Conservation (phyloP, 176 grass and related monocot species). For the Eragrostis nindensis region DNA sequence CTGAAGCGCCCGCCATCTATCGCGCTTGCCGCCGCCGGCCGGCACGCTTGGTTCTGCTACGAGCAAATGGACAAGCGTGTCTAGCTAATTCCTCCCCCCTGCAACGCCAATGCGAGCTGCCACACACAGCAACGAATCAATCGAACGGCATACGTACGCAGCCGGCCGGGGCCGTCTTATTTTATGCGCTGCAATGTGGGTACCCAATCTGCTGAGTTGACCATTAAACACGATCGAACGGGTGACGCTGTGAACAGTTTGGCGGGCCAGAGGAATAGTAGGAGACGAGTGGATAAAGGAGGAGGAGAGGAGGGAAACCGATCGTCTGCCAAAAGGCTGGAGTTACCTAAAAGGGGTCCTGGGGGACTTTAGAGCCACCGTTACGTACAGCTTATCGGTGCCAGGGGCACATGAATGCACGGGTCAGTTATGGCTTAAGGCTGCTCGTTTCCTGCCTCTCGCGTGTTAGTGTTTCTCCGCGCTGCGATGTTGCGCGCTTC, state of each 20-base stretch:
- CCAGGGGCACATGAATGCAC: constrained; percentile 17
- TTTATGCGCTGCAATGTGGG: not conserved
- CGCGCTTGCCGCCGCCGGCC: constrained; percentile 33
- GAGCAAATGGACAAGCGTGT: not conserved
- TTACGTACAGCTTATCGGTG: constrained; percentile 39
- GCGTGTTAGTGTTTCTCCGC: not conserved
- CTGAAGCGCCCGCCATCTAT: constrained; percentile 47
- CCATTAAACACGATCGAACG: not conserved
- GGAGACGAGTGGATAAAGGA: too few relatives aligned
- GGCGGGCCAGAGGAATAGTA: not conserved
- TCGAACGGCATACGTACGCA: too few relatives aligned
- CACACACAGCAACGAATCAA: not conserved
- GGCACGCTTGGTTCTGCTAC: not conserved
- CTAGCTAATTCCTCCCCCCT: not conserved
- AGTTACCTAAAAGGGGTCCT: constrained; percentile 44
- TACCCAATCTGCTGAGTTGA: constrained; percentile 10
- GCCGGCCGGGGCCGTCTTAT: too few relatives aligned
- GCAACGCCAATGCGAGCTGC: not conserved
- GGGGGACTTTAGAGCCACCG: constrained; percentile 38
- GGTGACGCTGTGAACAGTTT: constrained; percentile 25
- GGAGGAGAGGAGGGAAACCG: not conserved
- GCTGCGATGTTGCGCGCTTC: not conserved
- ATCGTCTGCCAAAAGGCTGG: constrained; percentile 35
- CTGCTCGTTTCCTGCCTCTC: not conserved
- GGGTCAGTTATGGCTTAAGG: constrained; percentile 34